Evolutionary conservation across 2,329 filamentous ascomycete species (phyloP).

Genomic region (Colletotrichum sp.): DNA sequence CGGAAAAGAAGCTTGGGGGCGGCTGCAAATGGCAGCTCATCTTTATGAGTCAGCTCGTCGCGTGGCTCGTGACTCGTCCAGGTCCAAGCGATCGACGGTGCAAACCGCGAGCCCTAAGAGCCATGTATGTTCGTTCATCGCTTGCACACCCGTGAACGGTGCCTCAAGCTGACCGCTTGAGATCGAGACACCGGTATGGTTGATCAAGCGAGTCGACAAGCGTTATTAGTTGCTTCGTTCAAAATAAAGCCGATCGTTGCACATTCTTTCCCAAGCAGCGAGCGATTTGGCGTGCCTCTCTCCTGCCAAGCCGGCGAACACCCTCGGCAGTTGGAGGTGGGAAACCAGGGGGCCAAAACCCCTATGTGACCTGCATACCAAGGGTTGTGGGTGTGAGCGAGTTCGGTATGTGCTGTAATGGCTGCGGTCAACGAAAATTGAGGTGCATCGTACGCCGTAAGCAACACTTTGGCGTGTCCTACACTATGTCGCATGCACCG

Average conservation of each 20-base stretch:
- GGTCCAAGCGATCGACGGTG: not conserved
- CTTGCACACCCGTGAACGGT: not conserved
- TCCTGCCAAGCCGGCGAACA: not conserved
- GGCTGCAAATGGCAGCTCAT: not conserved
- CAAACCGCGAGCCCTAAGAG: not conserved
- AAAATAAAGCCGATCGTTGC: not conserved
- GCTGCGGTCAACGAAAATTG: not conserved
- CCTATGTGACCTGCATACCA: not conserved
- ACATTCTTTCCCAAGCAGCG: not conserved
- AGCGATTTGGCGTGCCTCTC: not conserved
- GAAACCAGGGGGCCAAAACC: not conserved
- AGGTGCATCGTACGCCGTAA: not conserved
- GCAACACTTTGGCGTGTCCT: not conserved
- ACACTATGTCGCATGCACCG: not conserved
- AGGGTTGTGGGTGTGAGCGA: not conserved
- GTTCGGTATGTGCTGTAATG: not conserved
- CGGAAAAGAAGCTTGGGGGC: not conserved
- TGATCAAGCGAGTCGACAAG: not conserved
- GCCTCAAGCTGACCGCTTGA: not conserved
- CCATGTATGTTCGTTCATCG: not conserved
- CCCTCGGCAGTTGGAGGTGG: slow-evolving; percentile 5
- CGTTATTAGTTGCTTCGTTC: not conserved
- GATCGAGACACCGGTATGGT: not conserved
- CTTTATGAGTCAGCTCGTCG: not conserved
- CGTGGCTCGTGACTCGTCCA: not conserved